These are phyloP conservation scores for Blastomyces parvus DNA, from an alignment of 2,329 filamentous ascomycete genomes.

Conservation along the genomic window DNA sequence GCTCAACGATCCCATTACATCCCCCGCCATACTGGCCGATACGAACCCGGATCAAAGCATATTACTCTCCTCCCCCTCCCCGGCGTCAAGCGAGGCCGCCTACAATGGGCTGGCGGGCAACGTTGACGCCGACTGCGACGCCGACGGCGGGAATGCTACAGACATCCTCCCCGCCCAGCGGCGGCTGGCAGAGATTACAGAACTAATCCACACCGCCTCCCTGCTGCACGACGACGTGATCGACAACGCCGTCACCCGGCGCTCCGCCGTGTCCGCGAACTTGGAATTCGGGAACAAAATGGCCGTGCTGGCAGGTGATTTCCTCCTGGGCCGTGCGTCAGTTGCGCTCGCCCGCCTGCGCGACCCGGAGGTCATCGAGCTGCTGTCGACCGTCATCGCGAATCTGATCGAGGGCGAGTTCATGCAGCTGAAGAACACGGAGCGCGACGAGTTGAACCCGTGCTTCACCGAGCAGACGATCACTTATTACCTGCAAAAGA, in stretches of 20 bases:
- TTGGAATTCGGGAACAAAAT: slow-evolving; percentile 98
- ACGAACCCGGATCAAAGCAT: slow-evolving; percentile 59
- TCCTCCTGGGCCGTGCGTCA: slow-evolving; percentile 83
- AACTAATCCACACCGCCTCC: slow-evolving; percentile 94
- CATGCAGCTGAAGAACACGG: slow-evolving; percentile 98
- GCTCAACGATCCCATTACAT: slow-evolving; percentile 54
- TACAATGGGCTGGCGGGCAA: not conserved
- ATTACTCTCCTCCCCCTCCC: slow-evolving; percentile 35
- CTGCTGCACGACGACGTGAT: slow-evolving; percentile 97
- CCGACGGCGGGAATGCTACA: slow-evolving; percentile 33
- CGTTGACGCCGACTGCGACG: not conserved
- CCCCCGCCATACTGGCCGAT: slow-evolving; percentile 60
- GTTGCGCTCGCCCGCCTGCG: slow-evolving; percentile 83
- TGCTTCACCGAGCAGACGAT: slow-evolving; percentile 81
- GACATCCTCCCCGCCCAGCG: slow-evolving; percentile 83
- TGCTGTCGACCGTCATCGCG: slow-evolving; percentile 90
- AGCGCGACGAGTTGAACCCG: slow-evolving; percentile 73
- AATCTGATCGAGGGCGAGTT: slow-evolving; percentile 98
- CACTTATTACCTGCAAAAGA: slow-evolving; percentile 93
- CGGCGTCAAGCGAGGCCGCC: not conserved
- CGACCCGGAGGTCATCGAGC: slow-evolving; percentile 88
- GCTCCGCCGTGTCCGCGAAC: slow-evolving; percentile 80
- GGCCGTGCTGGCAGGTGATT: slow-evolving; percentile 96
- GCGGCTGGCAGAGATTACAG: slow-evolving; percentile 88
- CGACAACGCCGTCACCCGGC: slow-evolving; percentile 77